These are phyloP conservation scores for Eremomyces bilateralis DNA, from an alignment of 495 filamentous ascomycete species.

Conservation along the genomic window DNA sequence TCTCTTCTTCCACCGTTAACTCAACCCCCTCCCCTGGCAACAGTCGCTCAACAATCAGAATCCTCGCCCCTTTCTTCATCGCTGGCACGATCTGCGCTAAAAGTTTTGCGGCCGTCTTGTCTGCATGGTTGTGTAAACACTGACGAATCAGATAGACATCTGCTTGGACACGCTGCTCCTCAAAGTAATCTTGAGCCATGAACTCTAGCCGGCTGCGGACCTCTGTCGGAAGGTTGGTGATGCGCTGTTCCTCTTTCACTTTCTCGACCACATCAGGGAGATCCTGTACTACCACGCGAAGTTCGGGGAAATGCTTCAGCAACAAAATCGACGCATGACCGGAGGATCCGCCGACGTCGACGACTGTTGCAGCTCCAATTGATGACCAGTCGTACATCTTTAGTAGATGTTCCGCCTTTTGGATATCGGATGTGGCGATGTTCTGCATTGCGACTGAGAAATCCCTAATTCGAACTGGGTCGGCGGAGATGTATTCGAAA, in stretches of 20 bases:
- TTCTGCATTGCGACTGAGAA: no score
- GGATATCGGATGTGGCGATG: no score
- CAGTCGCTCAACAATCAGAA: no score
- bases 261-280: slow-evolving; percentile 24
- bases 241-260: slow-evolving; percentile 3
- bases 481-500: no score
- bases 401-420: not conserved
- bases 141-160: slow-evolving; percentile 18
- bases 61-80: not conserved
- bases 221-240: no score
- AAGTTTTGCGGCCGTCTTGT: not conserved
- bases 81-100: not conserved
- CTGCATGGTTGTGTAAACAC: slow-evolving; percentile 7
- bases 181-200: slow-evolving; percentile 32
- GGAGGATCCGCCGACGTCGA: slow-evolving; percentile 29
- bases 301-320: slow-evolving; percentile 23
- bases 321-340: slow-evolving; percentile 31
- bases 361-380: not conserved
- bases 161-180: slow-evolving; percentile 29
- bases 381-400: not conserved
- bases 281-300: slow-evolving; percentile 38
- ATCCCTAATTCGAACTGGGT: no score
- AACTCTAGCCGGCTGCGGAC: slow-evolving; percentile 24
- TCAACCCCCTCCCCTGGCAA: no score
- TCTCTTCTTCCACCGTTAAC: no score